These are phyloP conservation scores for Malassezia vespertilionis DNA, from an alignment of 1,284 basidiomycete genomes.

Conservation along the genomic window DNA sequence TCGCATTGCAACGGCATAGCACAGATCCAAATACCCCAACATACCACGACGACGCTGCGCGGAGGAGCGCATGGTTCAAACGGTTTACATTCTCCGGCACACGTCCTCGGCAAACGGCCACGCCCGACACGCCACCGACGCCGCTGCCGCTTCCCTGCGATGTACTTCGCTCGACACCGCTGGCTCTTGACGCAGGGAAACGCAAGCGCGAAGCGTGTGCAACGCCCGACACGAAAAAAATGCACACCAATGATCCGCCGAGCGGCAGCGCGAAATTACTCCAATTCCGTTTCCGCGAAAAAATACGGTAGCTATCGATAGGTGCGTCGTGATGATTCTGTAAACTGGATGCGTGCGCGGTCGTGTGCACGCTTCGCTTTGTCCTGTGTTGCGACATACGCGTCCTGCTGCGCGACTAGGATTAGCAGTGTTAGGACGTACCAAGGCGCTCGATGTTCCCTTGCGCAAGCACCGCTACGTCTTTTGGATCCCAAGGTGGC, in stretches of 20 bases:
- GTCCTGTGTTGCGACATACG: slow-evolving; percentile 2
- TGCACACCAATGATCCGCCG: slow-evolving; percentile 3
- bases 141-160: too few species aligned
- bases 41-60: slow-evolving; percentile 3
- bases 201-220: too few species aligned
- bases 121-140: too few species aligned
- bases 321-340: background rate
- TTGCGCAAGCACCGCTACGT: background rate
- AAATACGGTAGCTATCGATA: background rate
- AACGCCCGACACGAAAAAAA: background rate
- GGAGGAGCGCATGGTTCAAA: background rate
- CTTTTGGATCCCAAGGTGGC: slow-evolving; percentile 1
- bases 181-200: too few species aligned
- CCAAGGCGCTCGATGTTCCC: slow-evolving; percentile 3
- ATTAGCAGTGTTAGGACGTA: slow-evolving; percentile 1
- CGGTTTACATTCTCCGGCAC: background rate
- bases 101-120: too few species aligned
- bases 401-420: slow-evolving; percentile 4
- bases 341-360: slow-evolving; percentile 9
- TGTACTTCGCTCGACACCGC: too few species aligned
- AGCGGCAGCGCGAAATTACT: slow-evolving; percentile 10
- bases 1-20: too few species aligned
- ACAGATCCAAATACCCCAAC: background rate
- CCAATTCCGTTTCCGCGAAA: slow-evolving; percentile 12
- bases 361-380: background rate